Evolutionary conservation across 2,329 filamentous ascomycete genomes (phyloP).

Genomic region (Rutstroemia sp.): DNA sequence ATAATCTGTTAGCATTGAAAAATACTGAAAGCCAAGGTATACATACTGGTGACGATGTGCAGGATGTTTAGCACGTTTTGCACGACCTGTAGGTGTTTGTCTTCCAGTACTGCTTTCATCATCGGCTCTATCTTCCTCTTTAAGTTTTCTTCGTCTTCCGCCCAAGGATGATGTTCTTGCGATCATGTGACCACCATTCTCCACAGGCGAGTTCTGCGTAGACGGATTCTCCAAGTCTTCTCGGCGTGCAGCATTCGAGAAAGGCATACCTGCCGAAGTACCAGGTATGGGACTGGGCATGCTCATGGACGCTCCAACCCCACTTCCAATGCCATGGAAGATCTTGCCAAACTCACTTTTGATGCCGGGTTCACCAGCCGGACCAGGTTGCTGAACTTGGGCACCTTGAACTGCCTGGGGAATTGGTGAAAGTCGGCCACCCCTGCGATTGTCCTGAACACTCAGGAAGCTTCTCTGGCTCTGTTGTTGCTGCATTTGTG

Average conservation of each 20-base stretch:
- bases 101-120: slow-evolving; percentile 62
- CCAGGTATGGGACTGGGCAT: slow-evolving; percentile 41
- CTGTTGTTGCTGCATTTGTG: slow-evolving; percentile 46
- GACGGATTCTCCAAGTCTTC: slow-evolving; percentile 42
- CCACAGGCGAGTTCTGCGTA: slow-evolving; percentile 35
- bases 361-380: slow-evolving; percentile 77
- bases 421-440: slow-evolving; percentile 77
- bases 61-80: slow-evolving; percentile 61
- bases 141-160: slow-evolving; percentile 56
- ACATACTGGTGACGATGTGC: slow-evolving; percentile 13
- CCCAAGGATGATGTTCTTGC: slow-evolving; percentile 18
- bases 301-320: slow-evolving; percentile 47
- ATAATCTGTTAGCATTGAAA: slow-evolving; percentile 15
- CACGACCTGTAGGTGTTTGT: slow-evolving; percentile 48
- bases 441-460: slow-evolving; percentile 67
- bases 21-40: slow-evolving; percentile 37
- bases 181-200: slow-evolving; percentile 32
- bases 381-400: slow-evolving; percentile 71
- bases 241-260: slow-evolving; percentile 41
- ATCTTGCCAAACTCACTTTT: slow-evolving; percentile 94
- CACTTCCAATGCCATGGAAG: slow-evolving; percentile 84
- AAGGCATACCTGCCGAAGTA: slow-evolving; percentile 42
- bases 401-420: slow-evolving; percentile 92
- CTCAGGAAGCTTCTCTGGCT: slow-evolving; percentile 62
- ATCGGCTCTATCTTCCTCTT: slow-evolving; percentile 65